A percentile compares a stretch with the other conserved stretches of the same genome.
Evolutionary conservation across 768 basidiomycete species (phyloP).

Genomic region (Tylopilus sp.): DNA sequence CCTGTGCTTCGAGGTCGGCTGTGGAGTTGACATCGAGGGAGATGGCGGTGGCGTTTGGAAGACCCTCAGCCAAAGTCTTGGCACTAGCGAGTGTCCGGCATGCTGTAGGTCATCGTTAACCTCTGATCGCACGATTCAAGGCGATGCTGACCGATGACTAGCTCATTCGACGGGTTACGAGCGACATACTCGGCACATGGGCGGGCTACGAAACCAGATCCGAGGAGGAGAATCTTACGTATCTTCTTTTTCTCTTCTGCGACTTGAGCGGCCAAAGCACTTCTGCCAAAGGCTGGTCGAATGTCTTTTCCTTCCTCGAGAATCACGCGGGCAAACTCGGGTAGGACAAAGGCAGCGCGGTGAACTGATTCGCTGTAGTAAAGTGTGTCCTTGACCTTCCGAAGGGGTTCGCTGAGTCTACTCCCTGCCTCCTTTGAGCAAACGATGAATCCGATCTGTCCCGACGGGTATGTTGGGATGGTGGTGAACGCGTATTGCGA

Average conservation of each 20-base stretch:
- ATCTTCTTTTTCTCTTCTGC: constrained; percentile 50
- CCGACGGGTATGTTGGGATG: constrained; percentile 97
- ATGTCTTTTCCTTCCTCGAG: constrained; percentile 73
- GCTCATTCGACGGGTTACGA: constrained; percentile 71
- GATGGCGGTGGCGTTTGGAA: constrained; percentile 68
- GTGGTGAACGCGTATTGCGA: constrained; percentile 93
- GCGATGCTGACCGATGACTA: constrained; percentile 72
- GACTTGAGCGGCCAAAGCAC: constrained; percentile 42
- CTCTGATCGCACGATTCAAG: not conserved
- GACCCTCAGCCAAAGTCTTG: constrained; percentile 58
- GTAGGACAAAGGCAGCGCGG: constrained; percentile 79
- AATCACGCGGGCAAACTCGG: constrained; percentile 81
- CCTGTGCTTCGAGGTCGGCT: constrained; percentile 69
- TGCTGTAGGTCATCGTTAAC: constrained; percentile 41
- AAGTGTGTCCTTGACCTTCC: constrained; percentile 63
- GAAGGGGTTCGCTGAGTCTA: constrained; percentile 69
- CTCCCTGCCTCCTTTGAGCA: constrained; percentile 74
- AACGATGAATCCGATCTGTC: constrained; percentile 93
- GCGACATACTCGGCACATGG: constrained; percentile 96
- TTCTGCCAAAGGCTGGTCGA: constrained; percentile 72
- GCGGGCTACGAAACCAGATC: constrained; percentile 91
- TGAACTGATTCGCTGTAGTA: constrained; percentile 90
- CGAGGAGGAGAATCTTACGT: constrained; percentile 76
- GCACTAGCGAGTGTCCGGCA: constrained; percentile 86
- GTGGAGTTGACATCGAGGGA: constrained; percentile 79